phyloP scores from a whole-genome alignment of 2,329 filamentous ascomycete species.

The Rhinocladiella mackenziei region DNA sequence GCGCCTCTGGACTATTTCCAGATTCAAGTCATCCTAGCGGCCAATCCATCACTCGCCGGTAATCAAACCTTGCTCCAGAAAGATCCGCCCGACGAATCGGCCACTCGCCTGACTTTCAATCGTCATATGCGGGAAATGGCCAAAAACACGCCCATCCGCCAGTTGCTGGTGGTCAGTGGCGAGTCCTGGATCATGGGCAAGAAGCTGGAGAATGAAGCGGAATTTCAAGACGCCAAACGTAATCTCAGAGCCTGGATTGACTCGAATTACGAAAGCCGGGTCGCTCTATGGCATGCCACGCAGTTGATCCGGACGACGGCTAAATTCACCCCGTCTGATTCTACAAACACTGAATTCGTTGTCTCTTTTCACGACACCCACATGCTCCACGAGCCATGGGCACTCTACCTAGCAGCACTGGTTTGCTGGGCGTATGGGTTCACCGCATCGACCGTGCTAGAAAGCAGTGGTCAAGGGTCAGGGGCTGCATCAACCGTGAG shows the following conservation, averaged over 20 bases:
- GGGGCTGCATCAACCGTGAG: slow-evolving; percentile 18
- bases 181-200: slow-evolving; percentile 38
- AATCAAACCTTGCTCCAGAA: slow-evolving; percentile 9
- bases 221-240: slow-evolving; percentile 33
- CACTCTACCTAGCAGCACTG: slow-evolving; percentile 34
- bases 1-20: slow-evolving; percentile 23
- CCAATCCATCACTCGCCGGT: slow-evolving; percentile 8
- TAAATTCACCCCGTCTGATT: slow-evolving; percentile 12
- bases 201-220: slow-evolving; percentile 34
- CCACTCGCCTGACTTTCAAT: slow-evolving; percentile 29
- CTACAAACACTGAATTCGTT: slow-evolving; percentile 11
- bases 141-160: slow-evolving; percentile 33
- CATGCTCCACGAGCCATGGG: slow-evolving; percentile 36
- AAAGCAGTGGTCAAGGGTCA: slow-evolving; percentile 11
- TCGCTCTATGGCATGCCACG: slow-evolving; percentile 36
- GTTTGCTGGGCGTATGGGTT: slow-evolving; percentile 37
- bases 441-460: slow-evolving; percentile 12
- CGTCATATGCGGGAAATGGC: slow-evolving; percentile 34
- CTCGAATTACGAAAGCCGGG: slow-evolving; percentile 29
- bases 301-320: slow-evolving; percentile 26
- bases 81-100: slow-evolving; percentile 10
- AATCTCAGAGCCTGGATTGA: slow-evolving; percentile 33
- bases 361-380: slow-evolving; percentile 22
- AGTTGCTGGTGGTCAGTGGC: slow-evolving; percentile 35
- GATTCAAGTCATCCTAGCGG: slow-evolving; percentile 21